Evolutionary conservation across 106 monocot species (phyloP), one percentile per base, ranked within the genome.

Genomic region (Dendrobium officinale): DNA sequence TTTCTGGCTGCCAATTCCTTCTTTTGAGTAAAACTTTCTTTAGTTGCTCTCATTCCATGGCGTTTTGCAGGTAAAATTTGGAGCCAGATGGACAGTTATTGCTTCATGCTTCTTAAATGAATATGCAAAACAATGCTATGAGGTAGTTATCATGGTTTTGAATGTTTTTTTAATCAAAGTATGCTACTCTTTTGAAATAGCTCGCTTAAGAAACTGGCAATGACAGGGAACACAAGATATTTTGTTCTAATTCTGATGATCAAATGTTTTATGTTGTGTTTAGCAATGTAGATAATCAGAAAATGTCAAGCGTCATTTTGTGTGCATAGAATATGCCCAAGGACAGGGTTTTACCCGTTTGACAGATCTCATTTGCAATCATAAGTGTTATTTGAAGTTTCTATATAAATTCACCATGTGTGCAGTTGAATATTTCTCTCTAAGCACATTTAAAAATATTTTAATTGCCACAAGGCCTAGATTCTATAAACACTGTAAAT

Each of bases 41-140:
- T 67, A 5, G 29, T 33, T 81, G 48, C 42, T 42, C 20, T 82
- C 40, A 78, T 74, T 5, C 4, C 31, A 33, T 56, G 22, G 17
- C 1, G 11, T 74, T 77, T 37, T 88, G 73, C 85, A 93, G 96
- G 91, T 89, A 20, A 93, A 85, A 78, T 96, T 93, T 87, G 96
- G 90, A 88, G 84, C 90, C 61, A 77, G 83, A 33, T 93, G 93
- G 96, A 82, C 88, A 44, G 75, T 91, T 76, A 85, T 96, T 75
- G 85, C 90, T 64, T 81, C 91, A 56, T 85, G 78, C 73, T 96
- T 96, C 83, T 87, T 96, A 17, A 93, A 87, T 77, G 90, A 96
- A 90, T 87, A 87, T 73, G 67, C 88, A 73, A 89, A 86, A 42
- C 70, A 83, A 31, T 82, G 82, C 70, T 96, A 90, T 85, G 90